Base-by-base conservation (phyloP, 768 basidiomycete genomes). In the Tulasnella sp. region DNA sequence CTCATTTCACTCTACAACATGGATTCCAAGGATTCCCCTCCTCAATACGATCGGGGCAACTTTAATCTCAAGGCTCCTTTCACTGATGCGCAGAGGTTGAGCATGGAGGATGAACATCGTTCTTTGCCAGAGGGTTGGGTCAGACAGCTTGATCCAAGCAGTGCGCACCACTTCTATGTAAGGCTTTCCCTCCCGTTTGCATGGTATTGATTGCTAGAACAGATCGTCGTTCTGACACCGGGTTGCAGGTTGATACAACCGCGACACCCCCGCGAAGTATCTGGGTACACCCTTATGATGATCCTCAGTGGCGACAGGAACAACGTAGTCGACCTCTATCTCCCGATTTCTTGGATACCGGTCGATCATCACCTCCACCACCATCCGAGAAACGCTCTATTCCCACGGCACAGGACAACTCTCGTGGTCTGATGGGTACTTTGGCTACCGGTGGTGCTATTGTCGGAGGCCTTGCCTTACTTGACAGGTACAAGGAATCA, bases 271-370 rank as follows among this genome's bases (percentile, higher is more conserved):
- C 83, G 1, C 78, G 85, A 0, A 75, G 80, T 0, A 86, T 81
- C 65, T 88, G 85, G 86, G 74, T 75, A 1, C 85, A 88, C 66
- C 85, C 86, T 1, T 79, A 79, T 60, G 82, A 86, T 59, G 84
- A 86, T 67, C 78, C 82, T 47, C 74, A 79, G 52, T 86, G 77
- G 68, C 73, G 85, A 19, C 64, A 61, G 3, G 76, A 79, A 26
- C 19, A 69, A 58, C 29, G 65, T 4, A 47, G 52, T 15, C 21
- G 61, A 11, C 42, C 29, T 29, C 51, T 29, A 8, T 34, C 51
- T 32, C 29, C 51, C 21, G 32, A 30, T n/a, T n/a, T n/a, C 19
- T 30, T 30, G n/a, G n/a, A n/a, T n/a, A n/a, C n/a, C n/a, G n/a
- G n/a, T n/a, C n/a, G n/a, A n/a, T n/a, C n/a, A n/a, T 7, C 7